phyloP scores from a whole-genome alignment of 345 rosid genomes.

The Euclidium syriacum region DNA sequence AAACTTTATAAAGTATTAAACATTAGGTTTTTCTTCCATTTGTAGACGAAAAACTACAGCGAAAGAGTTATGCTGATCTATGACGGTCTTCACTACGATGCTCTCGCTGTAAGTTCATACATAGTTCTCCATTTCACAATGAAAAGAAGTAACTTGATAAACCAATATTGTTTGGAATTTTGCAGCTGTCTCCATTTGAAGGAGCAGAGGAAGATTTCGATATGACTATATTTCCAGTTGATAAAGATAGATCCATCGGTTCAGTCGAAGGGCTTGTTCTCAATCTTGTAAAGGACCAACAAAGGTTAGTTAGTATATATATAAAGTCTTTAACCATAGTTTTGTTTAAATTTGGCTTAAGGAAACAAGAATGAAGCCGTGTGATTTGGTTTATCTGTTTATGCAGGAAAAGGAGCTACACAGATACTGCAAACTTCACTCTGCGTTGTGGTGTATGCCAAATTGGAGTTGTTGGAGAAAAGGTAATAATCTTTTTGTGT shows the following conservation, averaged over 20 bases:
- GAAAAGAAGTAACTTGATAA: neutral
- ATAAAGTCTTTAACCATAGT: neutral
- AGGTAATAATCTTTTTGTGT: slow-evolving; percentile 39
- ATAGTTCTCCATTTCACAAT: neutral
- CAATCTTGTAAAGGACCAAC: slow-evolving; percentile 70
- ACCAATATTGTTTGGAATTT: neutral
- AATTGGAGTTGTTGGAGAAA: slow-evolving; percentile 82
- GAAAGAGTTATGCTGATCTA: slow-evolving; percentile 91
- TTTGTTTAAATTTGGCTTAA: neutral
- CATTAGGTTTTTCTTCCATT: slow-evolving; percentile 12
- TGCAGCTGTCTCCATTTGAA: slow-evolving; percentile 73
- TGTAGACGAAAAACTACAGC: slow-evolving; percentile 56
- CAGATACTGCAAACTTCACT: slow-evolving; percentile 79
- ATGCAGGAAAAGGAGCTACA: slow-evolving; percentile 81
- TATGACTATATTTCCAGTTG: slow-evolving; percentile 68
- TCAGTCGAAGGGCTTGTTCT: slow-evolving; percentile 49
- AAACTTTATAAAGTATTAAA: neutral
- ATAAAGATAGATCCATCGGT: slow-evolving; percentile 57
- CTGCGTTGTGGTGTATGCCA: slow-evolving; percentile 95
- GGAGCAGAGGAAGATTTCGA: slow-evolving; percentile 92
- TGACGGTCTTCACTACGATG: slow-evolving; percentile 95
- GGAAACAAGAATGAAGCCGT: neutral
- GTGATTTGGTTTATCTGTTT: slow-evolving; percentile 5
- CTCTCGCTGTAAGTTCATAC: slow-evolving; percentile 64
- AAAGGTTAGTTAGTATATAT: slow-evolving; percentile 48